These are phyloP conservation scores for Cryptococcus wingfieldii DNA, from an alignment of 1,284 basidiomycete genomes.

Conservation along the genomic window DNA sequence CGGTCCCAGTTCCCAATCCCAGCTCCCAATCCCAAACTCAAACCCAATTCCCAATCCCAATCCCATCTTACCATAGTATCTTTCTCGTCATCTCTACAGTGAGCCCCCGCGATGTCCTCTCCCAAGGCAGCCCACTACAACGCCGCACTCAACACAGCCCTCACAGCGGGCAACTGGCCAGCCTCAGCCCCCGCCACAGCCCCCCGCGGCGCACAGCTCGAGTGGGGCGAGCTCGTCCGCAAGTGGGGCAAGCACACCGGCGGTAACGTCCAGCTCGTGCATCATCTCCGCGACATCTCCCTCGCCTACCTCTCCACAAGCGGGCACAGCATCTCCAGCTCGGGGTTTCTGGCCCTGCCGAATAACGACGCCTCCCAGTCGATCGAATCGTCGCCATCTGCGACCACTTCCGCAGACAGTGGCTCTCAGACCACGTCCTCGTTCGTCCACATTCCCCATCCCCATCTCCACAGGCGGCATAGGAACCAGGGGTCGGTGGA, in stretches of 20 bases:
- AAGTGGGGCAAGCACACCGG: slow-evolving; percentile 84
- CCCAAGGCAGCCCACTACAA: slow-evolving; percentile 46
- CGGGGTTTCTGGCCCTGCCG: background rate
- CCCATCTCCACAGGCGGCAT: slow-evolving; percentile 17
- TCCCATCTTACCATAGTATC: no score
- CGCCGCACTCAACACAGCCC: slow-evolving; percentile 33
- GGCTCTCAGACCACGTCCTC: slow-evolving; percentile 24
- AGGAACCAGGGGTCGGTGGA: slow-evolving; percentile 12
- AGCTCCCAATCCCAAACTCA: no score
- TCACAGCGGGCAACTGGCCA: slow-evolving; percentile 46
- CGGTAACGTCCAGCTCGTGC: slow-evolving; percentile 38
- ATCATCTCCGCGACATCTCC: slow-evolving; percentile 42
- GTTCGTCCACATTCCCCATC: slow-evolving; percentile 41
- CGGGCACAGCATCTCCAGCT: slow-evolving; percentile 11
- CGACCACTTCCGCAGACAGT: slow-evolving; percentile 20
- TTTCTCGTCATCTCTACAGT: background rate
- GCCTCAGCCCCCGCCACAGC: slow-evolving; percentile 58
- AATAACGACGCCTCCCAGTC: background rate
- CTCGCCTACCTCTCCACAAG: slow-evolving; percentile 38
- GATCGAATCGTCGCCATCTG: slow-evolving; percentile 1
- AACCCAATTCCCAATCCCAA: no score
- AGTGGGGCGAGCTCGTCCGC: slow-evolving; percentile 74
- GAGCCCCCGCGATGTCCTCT: background rate
- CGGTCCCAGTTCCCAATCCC: background rate
- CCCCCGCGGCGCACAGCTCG: slow-evolving; percentile 57